phyloP scores from a whole-genome alignment of 345 rosid genomes.

The Salix dunnii region DNA sequence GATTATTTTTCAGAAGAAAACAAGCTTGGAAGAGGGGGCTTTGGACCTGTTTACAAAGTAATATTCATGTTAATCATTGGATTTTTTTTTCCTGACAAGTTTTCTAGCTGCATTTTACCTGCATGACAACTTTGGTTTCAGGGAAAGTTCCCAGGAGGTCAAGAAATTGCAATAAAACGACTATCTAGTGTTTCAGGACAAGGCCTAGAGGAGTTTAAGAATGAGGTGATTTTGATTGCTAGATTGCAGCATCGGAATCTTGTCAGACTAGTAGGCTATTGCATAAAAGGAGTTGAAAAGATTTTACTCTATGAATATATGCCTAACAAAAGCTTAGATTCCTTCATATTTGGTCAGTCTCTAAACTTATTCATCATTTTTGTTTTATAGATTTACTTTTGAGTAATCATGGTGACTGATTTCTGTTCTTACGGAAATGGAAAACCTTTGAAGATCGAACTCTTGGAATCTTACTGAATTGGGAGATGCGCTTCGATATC shows the following conservation, averaged over 20 bases:
- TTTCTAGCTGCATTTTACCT: neutral
- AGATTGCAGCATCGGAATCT: constrained; percentile 17
- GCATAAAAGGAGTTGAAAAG: constrained; percentile 10
- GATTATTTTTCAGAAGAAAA: too few relatives aligned
- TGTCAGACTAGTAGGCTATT: constrained; percentile 12
- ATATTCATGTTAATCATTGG: neutral
- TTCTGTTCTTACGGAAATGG: neutral
- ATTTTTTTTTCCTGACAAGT: neutral
- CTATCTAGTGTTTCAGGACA: constrained; percentile 15
- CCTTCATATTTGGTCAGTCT: neutral
- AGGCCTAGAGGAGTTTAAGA: constrained; percentile 16
- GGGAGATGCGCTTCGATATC: neutral
- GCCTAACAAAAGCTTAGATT: neutral
- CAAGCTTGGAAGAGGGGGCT: too few relatives aligned
- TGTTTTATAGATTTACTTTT: too few relatives aligned
- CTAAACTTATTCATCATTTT: neutral
- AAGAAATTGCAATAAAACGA: constrained; percentile 11
- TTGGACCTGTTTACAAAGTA: constrained; percentile 17
- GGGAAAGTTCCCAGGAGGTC: constrained; percentile 10
- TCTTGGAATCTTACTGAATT: neutral
- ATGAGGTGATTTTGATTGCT: constrained; percentile 15
- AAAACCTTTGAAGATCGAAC: neutral
- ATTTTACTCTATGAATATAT: constrained; percentile 12
- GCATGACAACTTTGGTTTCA: neutral
- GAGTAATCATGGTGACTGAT: neutral